Conservation (phyloP, 1,284 basidiomycete species). For the Ustilago tritici region DNA sequence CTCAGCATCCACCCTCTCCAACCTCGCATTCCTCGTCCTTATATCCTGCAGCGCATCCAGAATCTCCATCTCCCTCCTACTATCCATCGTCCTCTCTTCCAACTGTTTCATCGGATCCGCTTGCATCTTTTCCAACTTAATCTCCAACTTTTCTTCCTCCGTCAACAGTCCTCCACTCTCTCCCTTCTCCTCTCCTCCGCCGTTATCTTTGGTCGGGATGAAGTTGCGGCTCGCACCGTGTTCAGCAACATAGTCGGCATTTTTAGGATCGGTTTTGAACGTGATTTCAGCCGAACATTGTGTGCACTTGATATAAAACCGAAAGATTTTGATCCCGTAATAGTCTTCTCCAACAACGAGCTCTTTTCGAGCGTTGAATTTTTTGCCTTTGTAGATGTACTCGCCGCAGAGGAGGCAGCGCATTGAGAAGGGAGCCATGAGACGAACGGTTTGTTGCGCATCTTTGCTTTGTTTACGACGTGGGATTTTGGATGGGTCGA, state of each 20-base stretch:
- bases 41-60: conserved; percentile 96
- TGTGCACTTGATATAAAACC: conserved; percentile 69
- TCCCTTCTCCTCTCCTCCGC: conserved; percentile 43
- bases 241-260: conserved; percentile 66
- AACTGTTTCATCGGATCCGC: conserved; percentile 95
- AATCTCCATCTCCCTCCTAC: conserved; percentile 97
- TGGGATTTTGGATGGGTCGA: conserved; percentile 96
- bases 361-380: conserved; percentile 99
- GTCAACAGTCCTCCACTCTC: conserved; percentile 38
- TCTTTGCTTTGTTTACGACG: conserved; percentile 88
- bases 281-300: conserved; percentile 90
- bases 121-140: conserved; percentile 71
- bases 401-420: conserved; percentile 85
- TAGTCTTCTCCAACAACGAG: conserved; percentile 97
- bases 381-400: conserved; percentile 94
- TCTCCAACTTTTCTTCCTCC: conserved; percentile 45
- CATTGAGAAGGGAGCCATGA: conserved; percentile 99
- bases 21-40: conserved; percentile 88
- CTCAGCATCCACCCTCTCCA: conserved; percentile 76
- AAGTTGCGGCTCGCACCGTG: conserved; percentile 67
- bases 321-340: conserved; percentile 92
- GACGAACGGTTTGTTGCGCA: conserved; percentile 92
- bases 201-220: conserved; percentile 57
- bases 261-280: conserved; percentile 99
- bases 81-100: conserved; percentile 89